A percentile compares a stretch with the other conserved stretches of the same genome.
phyloP scores from a whole-genome alignment of 148 eudicot genomes.

The Bassia scoparia region DNA sequence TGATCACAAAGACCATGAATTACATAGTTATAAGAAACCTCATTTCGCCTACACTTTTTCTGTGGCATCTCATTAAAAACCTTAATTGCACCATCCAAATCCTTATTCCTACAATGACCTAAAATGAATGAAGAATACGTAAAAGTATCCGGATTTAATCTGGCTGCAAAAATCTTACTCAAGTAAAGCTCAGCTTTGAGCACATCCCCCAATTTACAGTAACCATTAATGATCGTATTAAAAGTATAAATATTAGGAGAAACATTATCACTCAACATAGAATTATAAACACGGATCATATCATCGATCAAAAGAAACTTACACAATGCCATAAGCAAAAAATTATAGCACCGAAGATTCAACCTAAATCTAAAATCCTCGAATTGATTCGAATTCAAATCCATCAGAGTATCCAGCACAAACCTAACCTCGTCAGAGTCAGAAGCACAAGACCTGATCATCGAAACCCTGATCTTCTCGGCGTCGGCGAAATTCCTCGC shows the following conservation, averaged over 20 bases:
- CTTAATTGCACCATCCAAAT: slow-evolving; percentile 51
- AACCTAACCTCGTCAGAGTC: slow-evolving; percentile 37
- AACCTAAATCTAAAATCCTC: slow-evolving; percentile 37
- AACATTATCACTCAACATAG: slow-evolving; percentile 51
- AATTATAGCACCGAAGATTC: slow-evolving; percentile 58
- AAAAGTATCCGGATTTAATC: slow-evolving; percentile 66
- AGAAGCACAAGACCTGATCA: slow-evolving; percentile 49
- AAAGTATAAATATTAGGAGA: slow-evolving; percentile 66
- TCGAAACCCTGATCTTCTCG: slow-evolving; percentile 40
- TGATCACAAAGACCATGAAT: slow-evolving; percentile 80
- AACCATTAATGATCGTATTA: slow-evolving; percentile 68
- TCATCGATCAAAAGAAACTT: slow-evolving; percentile 64
- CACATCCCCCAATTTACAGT: slow-evolving; percentile 70
- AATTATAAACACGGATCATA: slow-evolving; percentile 48
- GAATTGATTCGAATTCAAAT: slow-evolving; percentile 40
- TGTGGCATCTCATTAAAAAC: slow-evolving; percentile 55
- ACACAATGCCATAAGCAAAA: slow-evolving; percentile 53
- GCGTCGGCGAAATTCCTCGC: slow-evolving; percentile 35
- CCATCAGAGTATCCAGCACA: slow-evolving; percentile 38
- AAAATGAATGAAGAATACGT: slow-evolving; percentile 70
- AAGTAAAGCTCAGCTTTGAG: slow-evolving; percentile 50
- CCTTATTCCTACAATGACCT: slow-evolving; percentile 73
- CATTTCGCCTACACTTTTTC: slow-evolving; percentile 66
- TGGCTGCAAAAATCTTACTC: slow-evolving; percentile 57
- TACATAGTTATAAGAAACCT: slow-evolving; percentile 72